Evolutionary conservation across 306 rosid genomes (phyloP).

Genomic region (Cucurbita moschata): DNA sequence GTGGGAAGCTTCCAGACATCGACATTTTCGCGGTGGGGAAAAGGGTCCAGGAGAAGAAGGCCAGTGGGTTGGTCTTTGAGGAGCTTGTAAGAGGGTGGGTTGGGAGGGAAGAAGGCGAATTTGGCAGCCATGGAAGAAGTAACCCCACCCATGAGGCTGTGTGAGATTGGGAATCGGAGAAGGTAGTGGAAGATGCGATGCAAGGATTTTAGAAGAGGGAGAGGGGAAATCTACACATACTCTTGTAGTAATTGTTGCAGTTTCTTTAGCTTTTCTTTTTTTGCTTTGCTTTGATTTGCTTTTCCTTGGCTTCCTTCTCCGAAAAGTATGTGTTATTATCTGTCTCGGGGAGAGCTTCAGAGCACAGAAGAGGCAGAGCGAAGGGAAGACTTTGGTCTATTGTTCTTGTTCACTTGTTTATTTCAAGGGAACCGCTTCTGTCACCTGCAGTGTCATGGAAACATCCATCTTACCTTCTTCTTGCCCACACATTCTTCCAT

Average conservation of each 20-base stretch:
- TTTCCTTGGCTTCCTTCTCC: neutral
- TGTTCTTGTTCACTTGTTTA: slow-evolving; percentile 14
- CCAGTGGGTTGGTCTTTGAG: slow-evolving; percentile 35
- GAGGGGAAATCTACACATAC: neutral
- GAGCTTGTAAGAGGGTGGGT: slow-evolving; percentile 65
- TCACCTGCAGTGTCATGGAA: slow-evolving; percentile 8
- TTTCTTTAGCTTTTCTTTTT: neutral
- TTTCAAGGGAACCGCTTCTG: slow-evolving; percentile 9
- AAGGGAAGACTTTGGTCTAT: neutral
- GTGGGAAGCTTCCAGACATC: slow-evolving; percentile 57
- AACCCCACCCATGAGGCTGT: slow-evolving; percentile 56
- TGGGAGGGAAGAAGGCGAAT: slow-evolving; percentile 74
- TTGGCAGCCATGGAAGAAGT: slow-evolving; percentile 91
- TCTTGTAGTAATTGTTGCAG: neutral
- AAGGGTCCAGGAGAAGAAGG: slow-evolving; percentile 33
- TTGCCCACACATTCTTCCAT: too few relatives aligned
- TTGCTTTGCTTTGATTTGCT: neutral
- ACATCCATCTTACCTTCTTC: neutral
- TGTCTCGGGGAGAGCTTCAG: neutral
- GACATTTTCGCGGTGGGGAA: slow-evolving; percentile 66
- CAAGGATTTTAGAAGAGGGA: neutral
- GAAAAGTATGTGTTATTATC: neutral
- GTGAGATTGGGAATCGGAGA: neutral
- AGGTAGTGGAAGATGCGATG: neutral
- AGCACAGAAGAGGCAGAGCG: neutral